Evolutionary conservation across 2,329 filamentous ascomycete genomes (phyloP).

Genomic region (Alternaria alternata): DNA sequence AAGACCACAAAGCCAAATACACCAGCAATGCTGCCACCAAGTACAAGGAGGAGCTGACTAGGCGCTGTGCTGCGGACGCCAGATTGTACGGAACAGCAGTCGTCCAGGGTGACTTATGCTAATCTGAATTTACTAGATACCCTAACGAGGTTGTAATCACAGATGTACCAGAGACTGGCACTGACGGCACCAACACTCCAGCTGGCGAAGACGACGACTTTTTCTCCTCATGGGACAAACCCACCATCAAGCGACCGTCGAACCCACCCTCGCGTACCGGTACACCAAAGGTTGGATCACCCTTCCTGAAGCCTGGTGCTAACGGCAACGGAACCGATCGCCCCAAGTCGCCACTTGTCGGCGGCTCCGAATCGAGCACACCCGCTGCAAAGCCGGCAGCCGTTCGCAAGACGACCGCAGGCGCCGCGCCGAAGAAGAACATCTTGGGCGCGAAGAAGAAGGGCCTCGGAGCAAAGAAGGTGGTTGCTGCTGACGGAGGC

Average conservation of each 20-base stretch:
- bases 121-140: constrained; percentile 64
- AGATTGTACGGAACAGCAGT: constrained; percentile 70
- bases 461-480: constrained; percentile 73
- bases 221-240: constrained; percentile 99
- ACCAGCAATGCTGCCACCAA: constrained; percentile 91
- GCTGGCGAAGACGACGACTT: constrained; percentile 91
- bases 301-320: constrained; percentile 78
- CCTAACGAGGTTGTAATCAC: constrained; percentile 86
- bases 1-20: constrained; percentile 97
- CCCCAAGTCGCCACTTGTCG: constrained; percentile 79
- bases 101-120: constrained; percentile 1
- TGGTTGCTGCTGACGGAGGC: constrained; percentile 67
- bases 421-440: constrained; percentile 78
- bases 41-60: constrained; percentile 96
- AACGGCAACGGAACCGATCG: constrained; percentile 71
- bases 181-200: constrained; percentile 76
- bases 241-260: constrained; percentile 92
- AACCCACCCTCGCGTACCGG: constrained; percentile 90
- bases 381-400: constrained; percentile 76
- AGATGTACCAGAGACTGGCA: constrained; percentile 67
- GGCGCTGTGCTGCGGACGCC: constrained; percentile 81
- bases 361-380: constrained; percentile 58
- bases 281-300: constrained; percentile 86
- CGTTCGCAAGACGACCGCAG: constrained; percentile 75
- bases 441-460: constrained; percentile 80